phyloP scores from a whole-genome alignment of 768 basidiomycete species.

The Kwoniella dejecticola region DNA sequence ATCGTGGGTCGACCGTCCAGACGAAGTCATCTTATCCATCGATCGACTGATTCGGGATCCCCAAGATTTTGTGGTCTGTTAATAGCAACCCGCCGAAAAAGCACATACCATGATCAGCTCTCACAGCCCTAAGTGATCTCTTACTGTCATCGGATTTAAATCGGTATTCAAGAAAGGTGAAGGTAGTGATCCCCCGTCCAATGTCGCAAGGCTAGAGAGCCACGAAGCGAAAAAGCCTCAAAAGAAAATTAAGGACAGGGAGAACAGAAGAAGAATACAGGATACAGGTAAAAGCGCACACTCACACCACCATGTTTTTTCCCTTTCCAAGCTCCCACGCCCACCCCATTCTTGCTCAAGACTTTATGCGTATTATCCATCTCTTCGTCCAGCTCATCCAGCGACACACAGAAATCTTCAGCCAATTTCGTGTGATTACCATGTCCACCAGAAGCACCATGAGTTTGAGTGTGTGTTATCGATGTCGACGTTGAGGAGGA shows the following conservation, averaged over 20 bases:
- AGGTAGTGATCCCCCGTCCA: too few relatives aligned
- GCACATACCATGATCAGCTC: too few relatives aligned
- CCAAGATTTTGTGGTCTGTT: conserved; percentile 25
- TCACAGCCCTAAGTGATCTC: too few relatives aligned
- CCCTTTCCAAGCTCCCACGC: conserved; percentile 39
- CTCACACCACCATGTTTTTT: conserved; percentile 39
- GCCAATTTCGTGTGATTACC: not conserved
- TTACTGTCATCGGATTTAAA: too few relatives aligned
- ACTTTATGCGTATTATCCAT: conserved; percentile 38
- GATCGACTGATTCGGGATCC: conserved; percentile 26
- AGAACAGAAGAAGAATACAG: not conserved
- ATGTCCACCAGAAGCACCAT: too few relatives aligned
- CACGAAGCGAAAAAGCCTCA: too few relatives aligned
- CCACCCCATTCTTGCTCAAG: conserved; percentile 35
- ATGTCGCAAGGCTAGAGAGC: too few relatives aligned
- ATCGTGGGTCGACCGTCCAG: not conserved
- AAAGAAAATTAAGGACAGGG: not conserved
- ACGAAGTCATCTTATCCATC: conserved; percentile 45
- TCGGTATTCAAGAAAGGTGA: too few relatives aligned
- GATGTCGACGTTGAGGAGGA: not conserved
- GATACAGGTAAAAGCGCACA: too few relatives aligned
- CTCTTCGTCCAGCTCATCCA: conserved; percentile 48
- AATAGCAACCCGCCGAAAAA: not conserved
- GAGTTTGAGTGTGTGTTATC: too few relatives aligned
- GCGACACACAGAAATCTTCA: conserved; percentile 29